phyloP scores from a whole-genome alignment of 257 asterid species.

The Primulina eburnea region DNA sequence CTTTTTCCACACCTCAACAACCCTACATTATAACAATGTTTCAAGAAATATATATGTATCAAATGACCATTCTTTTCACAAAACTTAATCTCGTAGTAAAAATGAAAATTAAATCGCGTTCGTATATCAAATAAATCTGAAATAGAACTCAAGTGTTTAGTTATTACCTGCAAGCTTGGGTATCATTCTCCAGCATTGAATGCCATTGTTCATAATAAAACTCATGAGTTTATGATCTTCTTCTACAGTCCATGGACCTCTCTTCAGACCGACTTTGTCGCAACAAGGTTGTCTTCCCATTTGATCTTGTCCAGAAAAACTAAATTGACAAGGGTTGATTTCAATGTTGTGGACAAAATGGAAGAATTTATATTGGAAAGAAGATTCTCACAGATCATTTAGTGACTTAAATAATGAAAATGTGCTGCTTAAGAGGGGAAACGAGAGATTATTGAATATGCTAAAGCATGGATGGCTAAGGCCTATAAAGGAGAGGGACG shows the following conservation, averaged over 20 bases:
- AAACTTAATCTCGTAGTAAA: not conserved
- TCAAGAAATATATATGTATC: not conserved
- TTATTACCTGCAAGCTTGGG: constrained; percentile 65
- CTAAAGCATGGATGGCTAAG: constrained; percentile 26
- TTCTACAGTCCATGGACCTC: constrained; percentile 73
- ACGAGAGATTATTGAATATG: constrained; percentile 34
- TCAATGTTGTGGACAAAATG: not conserved
- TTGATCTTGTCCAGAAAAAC: not conserved
- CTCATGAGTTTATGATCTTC: constrained; percentile 61
- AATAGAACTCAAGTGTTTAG: not conserved
- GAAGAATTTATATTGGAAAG: constrained; percentile 29
- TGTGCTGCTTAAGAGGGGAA: constrained; percentile 31
- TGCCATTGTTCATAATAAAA: constrained; percentile 57
- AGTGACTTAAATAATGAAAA: constrained; percentile 30
- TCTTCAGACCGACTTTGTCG: constrained; percentile 59
- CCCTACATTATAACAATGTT: constrained; percentile 29
- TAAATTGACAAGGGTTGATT: constrained; percentile 6
- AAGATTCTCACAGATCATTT: constrained; percentile 41
- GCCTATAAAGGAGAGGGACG: constrained; percentile 31
- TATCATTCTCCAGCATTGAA: constrained; percentile 62
- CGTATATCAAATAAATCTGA: not conserved
- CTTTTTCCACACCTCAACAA: constrained; percentile 66
- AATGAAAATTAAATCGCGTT: not conserved
- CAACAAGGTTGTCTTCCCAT: constrained; percentile 85
- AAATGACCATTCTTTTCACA: not conserved